Evolutionary conservation across 176 grass and related monocot species (phyloP).

Genomic region (Oryza rufipogon): DNA sequence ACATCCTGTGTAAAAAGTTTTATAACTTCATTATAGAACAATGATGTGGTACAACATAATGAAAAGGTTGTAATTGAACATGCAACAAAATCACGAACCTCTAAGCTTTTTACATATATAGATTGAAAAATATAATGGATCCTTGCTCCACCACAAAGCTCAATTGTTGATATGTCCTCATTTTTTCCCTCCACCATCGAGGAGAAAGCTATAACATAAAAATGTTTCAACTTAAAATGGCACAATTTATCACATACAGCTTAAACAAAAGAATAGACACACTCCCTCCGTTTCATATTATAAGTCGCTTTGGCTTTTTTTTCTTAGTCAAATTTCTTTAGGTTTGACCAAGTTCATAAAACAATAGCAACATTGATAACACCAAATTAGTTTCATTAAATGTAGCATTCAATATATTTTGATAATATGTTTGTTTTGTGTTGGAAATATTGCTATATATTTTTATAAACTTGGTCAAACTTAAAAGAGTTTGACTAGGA

Average conservation of each 20-base stretch:
- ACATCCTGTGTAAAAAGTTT: constrained; percentile 66
- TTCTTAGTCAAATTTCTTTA: too few relatives aligned
- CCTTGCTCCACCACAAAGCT: constrained; percentile 97
- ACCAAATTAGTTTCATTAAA: too few relatives aligned
- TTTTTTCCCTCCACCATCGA: constrained; percentile 98
- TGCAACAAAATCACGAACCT: constrained; percentile 54
- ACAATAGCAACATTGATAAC: too few relatives aligned
- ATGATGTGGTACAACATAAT: background rate
- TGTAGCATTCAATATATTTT: too few relatives aligned
- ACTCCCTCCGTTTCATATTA: too few relatives aligned
- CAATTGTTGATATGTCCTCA: constrained; percentile 81
- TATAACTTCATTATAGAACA: constrained; percentile 1
- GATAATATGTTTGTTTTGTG: too few relatives aligned
- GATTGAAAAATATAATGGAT: constrained; percentile 98
- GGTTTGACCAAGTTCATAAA: too few relatives aligned
- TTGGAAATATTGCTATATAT: too few relatives aligned
- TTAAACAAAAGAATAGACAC: background rate
- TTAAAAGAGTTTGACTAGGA: too few relatives aligned
- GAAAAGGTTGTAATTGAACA: constrained; percentile 6
- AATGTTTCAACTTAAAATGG: constrained; percentile 22
- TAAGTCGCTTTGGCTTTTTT: too few relatives aligned
- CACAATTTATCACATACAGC: background rate
- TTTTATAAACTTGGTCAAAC: too few relatives aligned
- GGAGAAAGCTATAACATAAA: constrained; percentile 76
- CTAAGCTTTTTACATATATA: constrained; percentile 97